Conservation (phyloP, 1,139 yeast genomes). For the Debaryomyces psychrophilus region DNA sequence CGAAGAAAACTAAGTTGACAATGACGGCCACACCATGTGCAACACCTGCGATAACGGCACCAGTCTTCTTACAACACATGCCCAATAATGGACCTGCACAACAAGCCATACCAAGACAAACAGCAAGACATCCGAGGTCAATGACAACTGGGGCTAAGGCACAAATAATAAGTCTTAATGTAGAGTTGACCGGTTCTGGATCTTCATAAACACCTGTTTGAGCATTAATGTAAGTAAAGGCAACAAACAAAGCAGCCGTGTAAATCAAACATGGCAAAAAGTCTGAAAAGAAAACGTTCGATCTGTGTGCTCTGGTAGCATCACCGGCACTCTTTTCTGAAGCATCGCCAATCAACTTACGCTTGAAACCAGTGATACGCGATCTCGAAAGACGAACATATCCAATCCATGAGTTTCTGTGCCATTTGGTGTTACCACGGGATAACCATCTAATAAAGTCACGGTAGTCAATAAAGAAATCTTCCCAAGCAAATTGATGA, state of each 20-base stretch:
- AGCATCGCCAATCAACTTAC: conserved; percentile 82
- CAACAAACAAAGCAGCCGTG: conserved; percentile 90
- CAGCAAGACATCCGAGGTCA: conserved; percentile 81
- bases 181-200: conserved; percentile 69
- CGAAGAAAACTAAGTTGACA: conserved; percentile 81
- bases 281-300: conserved; percentile 85
- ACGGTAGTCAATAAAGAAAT: conserved; percentile 97
- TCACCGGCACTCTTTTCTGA: conserved; percentile 96
- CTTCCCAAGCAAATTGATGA: conserved; percentile 98
- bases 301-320: conserved; percentile 89
- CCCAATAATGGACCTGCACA: conserved; percentile 97
- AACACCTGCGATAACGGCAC: conserved; percentile 94
- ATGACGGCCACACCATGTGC: conserved; percentile 95
- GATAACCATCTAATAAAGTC: conserved; percentile 98
- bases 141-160: conserved; percentile 89
- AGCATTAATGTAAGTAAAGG: conserved; percentile 91
- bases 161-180: conserved; percentile 83
- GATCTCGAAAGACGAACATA: conserved; percentile 95
- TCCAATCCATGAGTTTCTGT: conserved; percentile 99
- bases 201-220: conserved; percentile 84
- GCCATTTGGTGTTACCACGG: conserved; percentile 98
- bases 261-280: conserved; percentile 80
- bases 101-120: conserved; percentile 81
- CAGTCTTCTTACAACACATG: conserved; percentile 96
- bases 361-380: conserved; percentile 96